Conservation (phyloP, 768 basidiomycete species). For the Obba rivulosa region DNA sequence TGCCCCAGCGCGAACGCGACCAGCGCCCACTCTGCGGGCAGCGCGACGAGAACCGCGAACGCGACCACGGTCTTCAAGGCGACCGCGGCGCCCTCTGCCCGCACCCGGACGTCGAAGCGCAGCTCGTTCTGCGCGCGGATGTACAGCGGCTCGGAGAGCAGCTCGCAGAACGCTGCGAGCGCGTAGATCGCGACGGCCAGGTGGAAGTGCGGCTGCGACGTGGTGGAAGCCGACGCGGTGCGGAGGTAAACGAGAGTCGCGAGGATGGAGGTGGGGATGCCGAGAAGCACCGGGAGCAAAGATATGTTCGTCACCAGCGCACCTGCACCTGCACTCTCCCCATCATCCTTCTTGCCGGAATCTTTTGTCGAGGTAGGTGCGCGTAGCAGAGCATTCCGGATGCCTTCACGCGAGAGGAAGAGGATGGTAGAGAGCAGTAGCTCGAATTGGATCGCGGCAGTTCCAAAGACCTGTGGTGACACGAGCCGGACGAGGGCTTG, state of each 20-base stretch:
- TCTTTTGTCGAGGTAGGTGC: conserved; percentile 66
- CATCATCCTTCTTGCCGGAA: no score
- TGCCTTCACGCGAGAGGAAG: conserved; percentile 89
- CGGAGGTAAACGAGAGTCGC: conserved; percentile 49
- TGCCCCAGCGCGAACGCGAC: conserved; percentile 88
- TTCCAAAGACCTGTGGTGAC: conserved; percentile 82
- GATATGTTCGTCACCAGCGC: conserved; percentile 46
- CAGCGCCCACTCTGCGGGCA: conserved; percentile 48
- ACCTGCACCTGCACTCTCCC: no score
- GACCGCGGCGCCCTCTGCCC: conserved; percentile 86
- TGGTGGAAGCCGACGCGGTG: conserved; percentile 48
- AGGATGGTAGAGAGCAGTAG: conserved; percentile 84
- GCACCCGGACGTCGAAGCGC: conserved; percentile 65
- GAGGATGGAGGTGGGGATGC: conserved; percentile 56
- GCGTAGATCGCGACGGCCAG: conserved; percentile 66
- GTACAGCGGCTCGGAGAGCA: conserved; percentile 68
- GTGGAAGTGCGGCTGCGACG: conserved; percentile 59
- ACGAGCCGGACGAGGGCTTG: conserved; percentile 81
- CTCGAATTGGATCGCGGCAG: conserved; percentile 92
- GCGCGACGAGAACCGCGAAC: conserved; percentile 51
- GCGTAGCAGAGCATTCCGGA: conserved; percentile 82
- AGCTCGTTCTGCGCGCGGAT: conserved; percentile 55
- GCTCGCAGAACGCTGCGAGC: conserved; percentile 67
- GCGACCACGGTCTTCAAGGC: conserved; percentile 68
- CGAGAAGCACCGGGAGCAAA: conserved; percentile 63